Conservation (phyloP, 495 filamentous ascomycete species). For the Trichodelitschia bisporula region DNA sequence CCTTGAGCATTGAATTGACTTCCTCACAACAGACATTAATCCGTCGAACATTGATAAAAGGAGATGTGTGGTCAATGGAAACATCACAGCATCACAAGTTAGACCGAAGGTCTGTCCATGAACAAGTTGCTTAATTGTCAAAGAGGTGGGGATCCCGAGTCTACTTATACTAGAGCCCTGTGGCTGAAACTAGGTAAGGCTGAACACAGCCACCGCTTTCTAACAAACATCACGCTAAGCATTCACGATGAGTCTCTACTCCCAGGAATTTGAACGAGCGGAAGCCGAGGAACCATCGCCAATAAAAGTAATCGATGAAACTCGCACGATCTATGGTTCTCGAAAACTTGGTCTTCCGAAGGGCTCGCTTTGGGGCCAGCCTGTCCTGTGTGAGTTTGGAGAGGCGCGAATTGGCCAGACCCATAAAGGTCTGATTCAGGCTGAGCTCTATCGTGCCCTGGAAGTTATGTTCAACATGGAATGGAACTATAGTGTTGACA, state of each 20-base stretch:
- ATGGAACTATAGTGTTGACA: constrained; percentile 4
- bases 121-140: too few relatives aligned
- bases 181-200: too few relatives aligned
- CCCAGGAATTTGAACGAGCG: constrained; percentile 5
- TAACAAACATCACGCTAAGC: constrained; percentile 6
- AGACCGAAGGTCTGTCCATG: too few relatives aligned
- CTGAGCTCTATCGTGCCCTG: constrained; percentile 7
- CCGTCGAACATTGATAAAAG: constrained; percentile 7
- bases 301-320: constrained; percentile 6
- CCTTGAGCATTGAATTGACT: too few relatives aligned
- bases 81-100: too few relatives aligned
- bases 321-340: constrained; percentile 6
- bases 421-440: constrained; percentile 6
- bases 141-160: too few relatives aligned
- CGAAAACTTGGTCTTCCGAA: constrained; percentile 4
- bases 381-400: constrained; percentile 8
- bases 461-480: constrained; percentile 7
- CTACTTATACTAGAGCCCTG: too few relatives aligned
- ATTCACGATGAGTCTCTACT: constrained; percentile 5
- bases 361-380: constrained; percentile 5
- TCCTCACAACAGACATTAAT: constrained; percentile 6
- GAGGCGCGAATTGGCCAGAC: constrained; percentile 7
- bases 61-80: too few relatives aligned
- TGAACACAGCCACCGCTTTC: too few relatives aligned
- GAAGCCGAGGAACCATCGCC: constrained; percentile 5